phyloP scores from a whole-genome alignment of 1,139 yeast genomes.

The Casaregolazyma lundiana region DNA sequence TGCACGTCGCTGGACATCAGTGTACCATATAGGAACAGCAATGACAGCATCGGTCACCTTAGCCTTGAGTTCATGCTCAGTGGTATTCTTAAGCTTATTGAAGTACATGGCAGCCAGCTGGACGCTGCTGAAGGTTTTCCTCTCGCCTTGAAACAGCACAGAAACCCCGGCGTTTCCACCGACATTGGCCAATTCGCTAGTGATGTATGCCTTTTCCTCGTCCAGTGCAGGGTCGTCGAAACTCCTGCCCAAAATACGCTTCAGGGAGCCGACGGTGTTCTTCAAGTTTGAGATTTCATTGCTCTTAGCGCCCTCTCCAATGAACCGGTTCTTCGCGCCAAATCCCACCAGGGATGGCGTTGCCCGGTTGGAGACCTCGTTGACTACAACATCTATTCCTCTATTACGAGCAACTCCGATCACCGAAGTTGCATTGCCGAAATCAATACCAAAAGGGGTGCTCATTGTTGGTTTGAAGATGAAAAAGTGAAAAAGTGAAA shows the following conservation, averaged over 20 bases:
- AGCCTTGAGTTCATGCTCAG: constrained; percentile 72
- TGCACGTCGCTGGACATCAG: constrained; percentile 95
- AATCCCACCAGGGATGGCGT: constrained; percentile 95
- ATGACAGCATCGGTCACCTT: constrained; percentile 78
- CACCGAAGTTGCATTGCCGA: constrained; percentile 90
- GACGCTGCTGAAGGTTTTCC: constrained; percentile 73
- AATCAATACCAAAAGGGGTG: constrained; percentile 96
- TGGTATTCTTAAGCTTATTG: constrained; percentile 79
- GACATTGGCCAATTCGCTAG: constrained; percentile 64
- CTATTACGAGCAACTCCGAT: constrained; percentile 97
- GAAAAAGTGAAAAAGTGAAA: neutral
- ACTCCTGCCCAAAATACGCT: constrained; percentile 82
- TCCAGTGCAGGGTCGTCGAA: constrained; percentile 73
- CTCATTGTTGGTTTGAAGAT: constrained; percentile 44
- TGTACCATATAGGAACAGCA: constrained; percentile 97
- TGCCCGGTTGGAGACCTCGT: constrained; percentile 95
- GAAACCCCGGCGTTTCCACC: constrained; percentile 76
- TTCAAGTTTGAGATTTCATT: constrained; percentile 95
- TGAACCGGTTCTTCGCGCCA: constrained; percentile 80
- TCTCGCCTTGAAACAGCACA: constrained; percentile 79
- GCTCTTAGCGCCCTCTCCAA: constrained; percentile 94
- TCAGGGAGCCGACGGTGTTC: constrained; percentile 91
- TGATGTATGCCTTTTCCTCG: constrained; percentile 67
- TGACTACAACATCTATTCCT: constrained; percentile 96
- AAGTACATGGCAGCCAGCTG: constrained; percentile 95